These are phyloP conservation scores for Aspergillus hancockii DNA, from an alignment of 495 filamentous ascomycete genomes.

Conservation along the genomic window DNA sequence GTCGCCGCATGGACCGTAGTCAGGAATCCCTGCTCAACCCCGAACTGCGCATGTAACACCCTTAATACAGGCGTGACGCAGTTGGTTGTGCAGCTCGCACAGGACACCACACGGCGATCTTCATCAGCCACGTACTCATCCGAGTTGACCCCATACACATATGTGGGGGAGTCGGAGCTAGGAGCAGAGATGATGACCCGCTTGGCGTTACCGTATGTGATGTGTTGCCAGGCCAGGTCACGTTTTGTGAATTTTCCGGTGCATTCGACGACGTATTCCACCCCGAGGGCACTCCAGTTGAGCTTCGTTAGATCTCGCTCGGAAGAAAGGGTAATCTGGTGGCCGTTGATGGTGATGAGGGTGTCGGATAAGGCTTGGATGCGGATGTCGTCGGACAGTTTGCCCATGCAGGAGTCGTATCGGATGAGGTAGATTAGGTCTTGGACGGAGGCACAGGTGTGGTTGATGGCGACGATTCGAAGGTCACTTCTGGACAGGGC, in stretches of 20 bases:
- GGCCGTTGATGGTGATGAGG: constrained; percentile 29
- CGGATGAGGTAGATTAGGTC: constrained; percentile 42
- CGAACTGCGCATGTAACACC: constrained; percentile 33
- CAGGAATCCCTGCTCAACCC: constrained; percentile 34
- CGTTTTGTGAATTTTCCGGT: constrained; percentile 41
- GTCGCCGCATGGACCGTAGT: constrained; percentile 40
- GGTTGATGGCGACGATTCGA: constrained; percentile 38
- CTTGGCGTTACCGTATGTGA: constrained; percentile 34
- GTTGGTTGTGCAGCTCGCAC: constrained; percentile 41
- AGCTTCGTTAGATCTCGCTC: constrained; percentile 37
- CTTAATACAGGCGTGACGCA: constrained; percentile 38
- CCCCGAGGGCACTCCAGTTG: constrained; percentile 32
- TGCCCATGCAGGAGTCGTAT: constrained; percentile 39
- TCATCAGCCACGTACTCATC: constrained; percentile 28
- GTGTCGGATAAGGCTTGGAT: constrained; percentile 31
- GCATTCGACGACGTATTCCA: constrained; percentile 39
- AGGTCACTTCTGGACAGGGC: constrained; percentile 33
- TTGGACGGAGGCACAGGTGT: constrained; percentile 35
- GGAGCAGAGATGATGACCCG: constrained; percentile 39
- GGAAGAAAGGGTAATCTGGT: constrained; percentile 32
- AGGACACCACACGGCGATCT: constrained; percentile 30
- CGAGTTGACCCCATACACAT: constrained; percentile 38
- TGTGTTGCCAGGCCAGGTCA: constrained; percentile 32
- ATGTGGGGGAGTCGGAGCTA: constrained; percentile 37
- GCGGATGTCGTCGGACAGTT: constrained; percentile 27